These are phyloP conservation scores for Acmispon strigosus DNA, from an alignment of 306 rosid genomes.

Conservation along the genomic window DNA sequence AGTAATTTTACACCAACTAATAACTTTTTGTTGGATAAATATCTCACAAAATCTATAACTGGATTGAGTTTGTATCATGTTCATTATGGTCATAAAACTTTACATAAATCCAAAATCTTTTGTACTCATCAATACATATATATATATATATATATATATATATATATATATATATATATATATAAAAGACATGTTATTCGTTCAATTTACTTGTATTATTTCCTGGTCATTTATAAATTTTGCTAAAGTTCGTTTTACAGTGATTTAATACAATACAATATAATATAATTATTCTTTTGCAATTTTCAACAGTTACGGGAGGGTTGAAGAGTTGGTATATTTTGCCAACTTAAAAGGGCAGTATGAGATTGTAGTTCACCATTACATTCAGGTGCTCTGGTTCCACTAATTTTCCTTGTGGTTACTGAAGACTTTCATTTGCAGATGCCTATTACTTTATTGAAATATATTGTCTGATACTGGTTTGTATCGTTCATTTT, in stretches of 20 bases:
- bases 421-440: neutral
- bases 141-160: too few relatives aligned
- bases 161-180: too few relatives aligned
- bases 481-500: slow-evolving; percentile 5
- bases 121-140: neutral
- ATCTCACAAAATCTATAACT: neutral
- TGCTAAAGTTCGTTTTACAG: neutral
- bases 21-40: neutral
- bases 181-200: neutral
- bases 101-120: neutral
- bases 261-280: neutral
- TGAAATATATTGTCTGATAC: slow-evolving; percentile 8
- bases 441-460: neutral
- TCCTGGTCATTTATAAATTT: slow-evolving; percentile 5
- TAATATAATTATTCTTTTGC: slow-evolving; percentile 15
- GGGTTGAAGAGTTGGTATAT: slow-evolving; percentile 90
- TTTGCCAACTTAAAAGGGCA: slow-evolving; percentile 94
- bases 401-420: neutral
- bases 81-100: neutral
- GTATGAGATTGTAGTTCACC: slow-evolving; percentile 85
- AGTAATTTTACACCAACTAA: neutral
- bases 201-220: slow-evolving; percentile 5
- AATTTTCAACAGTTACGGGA: slow-evolving; percentile 77
- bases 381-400: slow-evolving; percentile 84
- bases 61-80: neutral